Conservation (phyloP, 208 protist species). For the Trypanosoma brucei region DNA sequence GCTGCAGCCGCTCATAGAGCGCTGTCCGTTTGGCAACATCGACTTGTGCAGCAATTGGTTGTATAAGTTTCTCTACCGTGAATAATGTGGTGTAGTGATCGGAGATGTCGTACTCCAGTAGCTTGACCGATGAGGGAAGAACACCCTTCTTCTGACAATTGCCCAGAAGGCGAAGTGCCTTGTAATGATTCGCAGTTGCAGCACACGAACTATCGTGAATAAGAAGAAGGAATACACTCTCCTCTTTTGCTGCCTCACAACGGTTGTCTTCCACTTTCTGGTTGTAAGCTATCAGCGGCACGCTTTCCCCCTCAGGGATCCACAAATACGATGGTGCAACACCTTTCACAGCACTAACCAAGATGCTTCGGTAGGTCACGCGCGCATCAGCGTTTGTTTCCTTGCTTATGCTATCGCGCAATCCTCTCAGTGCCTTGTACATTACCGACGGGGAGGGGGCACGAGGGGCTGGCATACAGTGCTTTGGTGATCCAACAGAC, state of each 20-base stretch:
- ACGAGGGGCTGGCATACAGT: background rate
- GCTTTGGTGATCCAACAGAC: background rate
- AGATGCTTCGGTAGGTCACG: conserved; percentile 5
- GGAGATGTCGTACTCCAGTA: conserved; percentile 26
- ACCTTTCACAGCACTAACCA: background rate
- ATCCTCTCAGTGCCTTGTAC: background rate
- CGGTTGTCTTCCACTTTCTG: conserved; percentile 1
- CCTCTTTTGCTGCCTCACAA: background rate
- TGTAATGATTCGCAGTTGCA: conserved; percentile 31
- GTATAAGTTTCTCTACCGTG: background rate
- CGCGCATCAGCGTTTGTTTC: background rate
- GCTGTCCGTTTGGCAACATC: background rate
- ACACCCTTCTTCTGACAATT: conserved; percentile 1
- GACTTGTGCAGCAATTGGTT: background rate
- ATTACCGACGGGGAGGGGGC: background rate
- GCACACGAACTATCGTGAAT: conserved; percentile 39
- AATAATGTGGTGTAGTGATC: background rate
- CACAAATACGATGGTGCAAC: conserved; percentile 23
- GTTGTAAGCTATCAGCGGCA: conserved; percentile 17
- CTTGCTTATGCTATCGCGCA: background rate
- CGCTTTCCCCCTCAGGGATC: conserved; percentile 15
- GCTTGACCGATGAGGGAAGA: background rate
- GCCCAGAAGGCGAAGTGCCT: conserved; percentile 34
- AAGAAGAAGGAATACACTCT: conserved; percentile 23
- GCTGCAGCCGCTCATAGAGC: conserved; percentile 17